Base-by-base conservation (phyloP, 495 filamentous ascomycete species). In the Darksidea phi region DNA sequence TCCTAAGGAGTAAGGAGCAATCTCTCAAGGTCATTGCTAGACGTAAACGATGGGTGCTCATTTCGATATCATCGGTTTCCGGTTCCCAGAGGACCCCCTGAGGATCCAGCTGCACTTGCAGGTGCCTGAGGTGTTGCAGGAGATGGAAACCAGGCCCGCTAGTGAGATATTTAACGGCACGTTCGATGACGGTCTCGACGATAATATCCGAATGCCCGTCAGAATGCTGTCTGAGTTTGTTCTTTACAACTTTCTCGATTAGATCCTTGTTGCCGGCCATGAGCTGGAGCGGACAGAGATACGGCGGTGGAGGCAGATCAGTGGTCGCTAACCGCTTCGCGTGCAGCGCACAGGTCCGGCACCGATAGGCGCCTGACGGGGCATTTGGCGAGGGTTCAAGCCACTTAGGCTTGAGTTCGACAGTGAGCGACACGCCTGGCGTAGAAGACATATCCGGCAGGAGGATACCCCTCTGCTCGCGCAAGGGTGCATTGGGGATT, bases 331-430 rank as follows among this genome's bases (percentile, higher is more conserved):
- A 78, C 57, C 82, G 82, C 74, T 81, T 79, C 7, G 86, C 85
- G 42, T 85, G 76, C 18, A 90, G 71, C 1, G 94, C 94, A 71
- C 94, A 98, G 0, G 88, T 96, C 5, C 94, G 86, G 73, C 94
- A 98, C 23, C 91, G 79, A 20, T 69, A 80, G 15, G 88, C 80
- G 5, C 73, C 64, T 0, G 65, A 6, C 1, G 91, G 91, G 0
- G 92, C 92, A 23, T 83, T 84, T 1, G 88, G 90, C 0, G 89
- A 94, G 63, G 93, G 92, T 6, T 79, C 70, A 1, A 97, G 82
- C 94, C 94, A 98, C 73, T 98, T 98, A 6, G 93, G 91, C 68
- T 98, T 98, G 66, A 97, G 84, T 72, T 98, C 89, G 21, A 91
- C 47, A 18, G 49, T 32, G 46, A 66, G 26, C 36, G 58, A 54